Conservation (phyloP, 768 basidiomycete genomes). For the Rhodotorula diobovata region DNA sequence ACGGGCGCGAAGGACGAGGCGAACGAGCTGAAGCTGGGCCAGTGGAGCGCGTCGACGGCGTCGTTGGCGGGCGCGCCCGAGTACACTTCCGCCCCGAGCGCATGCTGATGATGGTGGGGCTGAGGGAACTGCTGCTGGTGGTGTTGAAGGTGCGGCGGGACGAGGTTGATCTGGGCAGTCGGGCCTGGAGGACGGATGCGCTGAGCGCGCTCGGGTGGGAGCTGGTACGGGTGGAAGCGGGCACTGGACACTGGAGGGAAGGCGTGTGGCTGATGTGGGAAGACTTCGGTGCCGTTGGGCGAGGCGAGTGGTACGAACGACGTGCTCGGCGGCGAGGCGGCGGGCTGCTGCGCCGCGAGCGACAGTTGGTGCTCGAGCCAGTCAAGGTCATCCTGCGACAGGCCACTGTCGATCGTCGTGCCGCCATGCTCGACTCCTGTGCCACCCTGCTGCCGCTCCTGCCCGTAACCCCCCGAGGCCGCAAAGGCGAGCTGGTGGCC, state of each 20-base stretch:
- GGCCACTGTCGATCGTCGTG: not conserved
- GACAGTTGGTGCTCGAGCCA: conserved; percentile 16
- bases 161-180: not conserved
- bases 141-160: not conserved
- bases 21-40: conserved; percentile 6
- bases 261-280: conserved; percentile 10
- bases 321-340: not conserved
- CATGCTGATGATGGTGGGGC: not conserved
- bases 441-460: not conserved
- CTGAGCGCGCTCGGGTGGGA: not conserved
- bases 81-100: not conserved
- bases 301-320: not conserved
- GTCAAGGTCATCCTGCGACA: not conserved
- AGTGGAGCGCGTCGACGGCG: not conserved
- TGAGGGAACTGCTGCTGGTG: not conserved
- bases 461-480: not conserved
- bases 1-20: conserved; percentile 7
- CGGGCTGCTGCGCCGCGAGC: conserved; percentile 1
- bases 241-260: conserved; percentile 25
- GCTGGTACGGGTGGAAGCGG: conserved; percentile 29
- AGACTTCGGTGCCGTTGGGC: not conserved
- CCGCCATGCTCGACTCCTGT: not conserved
- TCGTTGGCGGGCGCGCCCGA: not conserved
- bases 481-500: not conserved
- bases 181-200: not conserved